A percentile compares a stretch with the other conserved stretches of the same genome.
Evolutionary conservation across 75 land plant species (phyloP).

Genomic region (Ceratopteris richardii): DNA sequence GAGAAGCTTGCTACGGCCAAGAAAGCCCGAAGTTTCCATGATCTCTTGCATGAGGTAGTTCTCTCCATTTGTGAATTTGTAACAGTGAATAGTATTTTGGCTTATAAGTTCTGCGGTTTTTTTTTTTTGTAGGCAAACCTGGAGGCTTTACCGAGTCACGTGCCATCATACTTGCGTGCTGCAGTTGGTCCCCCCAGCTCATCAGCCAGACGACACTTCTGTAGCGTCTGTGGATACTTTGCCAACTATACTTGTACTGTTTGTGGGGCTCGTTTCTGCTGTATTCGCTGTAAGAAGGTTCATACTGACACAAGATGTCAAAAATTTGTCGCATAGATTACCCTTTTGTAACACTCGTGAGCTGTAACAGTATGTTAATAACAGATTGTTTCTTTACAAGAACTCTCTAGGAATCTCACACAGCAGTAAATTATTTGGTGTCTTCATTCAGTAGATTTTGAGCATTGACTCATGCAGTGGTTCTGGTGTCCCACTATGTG

Average conservation of each 20-base stretch:
- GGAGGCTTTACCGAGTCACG: slow-evolving; percentile 80
- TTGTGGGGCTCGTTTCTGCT: slow-evolving; percentile 86
- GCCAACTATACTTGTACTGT: slow-evolving; percentile 67
- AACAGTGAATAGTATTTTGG: neutral
- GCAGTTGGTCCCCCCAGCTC: slow-evolving; percentile 97
- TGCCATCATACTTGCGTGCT: slow-evolving; percentile 79
- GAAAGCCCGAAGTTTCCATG: slow-evolving; percentile 70
- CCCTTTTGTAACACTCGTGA: too few species aligned
- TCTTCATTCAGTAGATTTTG: too few species aligned
- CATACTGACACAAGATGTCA: slow-evolving; percentile 90
- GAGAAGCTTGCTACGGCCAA: slow-evolving; percentile 48
- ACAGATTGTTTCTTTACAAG: too few species aligned
- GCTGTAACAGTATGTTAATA: too few species aligned
- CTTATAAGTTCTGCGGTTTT: neutral
- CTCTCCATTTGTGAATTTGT: neutral
- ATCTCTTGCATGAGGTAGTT: slow-evolving; percentile 70
- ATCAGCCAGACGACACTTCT: slow-evolving; percentile 78
- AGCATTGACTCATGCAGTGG: too few species aligned
- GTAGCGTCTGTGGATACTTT: slow-evolving; percentile 87
- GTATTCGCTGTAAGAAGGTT: slow-evolving; percentile 63
- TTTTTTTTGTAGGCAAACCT: slow-evolving; percentile 56
- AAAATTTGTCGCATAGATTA: slow-evolving; percentile 67
- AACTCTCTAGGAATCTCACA: too few species aligned
- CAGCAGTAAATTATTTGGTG: too few species aligned
- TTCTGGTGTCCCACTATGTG: too few species aligned